Percentiles rank a stretch among this genome's conserved stretches.
Conservation (phyloP, 2,329 filamentous ascomycete species). For the Trichoderma oligosporum region DNA sequence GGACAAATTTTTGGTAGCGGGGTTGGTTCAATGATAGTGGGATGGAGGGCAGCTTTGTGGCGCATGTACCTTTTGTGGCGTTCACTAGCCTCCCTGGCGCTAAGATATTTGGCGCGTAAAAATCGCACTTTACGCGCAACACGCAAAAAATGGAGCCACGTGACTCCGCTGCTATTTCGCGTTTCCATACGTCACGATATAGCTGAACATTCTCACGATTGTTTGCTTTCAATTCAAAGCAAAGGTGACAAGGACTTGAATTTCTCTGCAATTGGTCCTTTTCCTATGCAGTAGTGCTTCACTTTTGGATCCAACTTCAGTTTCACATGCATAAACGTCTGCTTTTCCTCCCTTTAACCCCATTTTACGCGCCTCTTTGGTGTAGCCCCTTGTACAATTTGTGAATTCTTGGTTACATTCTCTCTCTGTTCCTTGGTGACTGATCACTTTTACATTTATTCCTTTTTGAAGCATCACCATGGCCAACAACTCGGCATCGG, state of each 20-base stretch:
- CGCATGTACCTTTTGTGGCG: neutral
- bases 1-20: conserved; percentile 18
- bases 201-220: neutral
- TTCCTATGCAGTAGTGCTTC: neutral
- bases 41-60: conserved; percentile 20
- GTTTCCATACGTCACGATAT: conserved; percentile 29
- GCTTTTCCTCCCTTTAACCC: neutral
- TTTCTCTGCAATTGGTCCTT: neutral
- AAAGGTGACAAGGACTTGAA: neutral
- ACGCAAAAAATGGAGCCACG: conserved; percentile 20
- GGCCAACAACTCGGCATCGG: conserved; percentile 32
- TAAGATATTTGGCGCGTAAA: neutral
- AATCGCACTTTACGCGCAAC: conserved; percentile 22
- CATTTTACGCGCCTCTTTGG: neutral
- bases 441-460: neutral
- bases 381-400: neutral
- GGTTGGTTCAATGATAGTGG: conserved; percentile 12
- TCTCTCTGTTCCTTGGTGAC: neutral
- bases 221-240: neutral
- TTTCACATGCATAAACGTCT: neutral
- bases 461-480: conserved; percentile 23
- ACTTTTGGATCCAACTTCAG: neutral
- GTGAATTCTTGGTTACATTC: conserved; percentile 3
- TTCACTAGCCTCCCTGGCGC: neutral
- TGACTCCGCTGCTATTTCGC: conserved; percentile 37